Evolutionary conservation across 192 early-diverging fungal species (phyloP), one percentile per base, ranked within the genome.

Genomic region (Backusella parvicylindrica): DNA sequence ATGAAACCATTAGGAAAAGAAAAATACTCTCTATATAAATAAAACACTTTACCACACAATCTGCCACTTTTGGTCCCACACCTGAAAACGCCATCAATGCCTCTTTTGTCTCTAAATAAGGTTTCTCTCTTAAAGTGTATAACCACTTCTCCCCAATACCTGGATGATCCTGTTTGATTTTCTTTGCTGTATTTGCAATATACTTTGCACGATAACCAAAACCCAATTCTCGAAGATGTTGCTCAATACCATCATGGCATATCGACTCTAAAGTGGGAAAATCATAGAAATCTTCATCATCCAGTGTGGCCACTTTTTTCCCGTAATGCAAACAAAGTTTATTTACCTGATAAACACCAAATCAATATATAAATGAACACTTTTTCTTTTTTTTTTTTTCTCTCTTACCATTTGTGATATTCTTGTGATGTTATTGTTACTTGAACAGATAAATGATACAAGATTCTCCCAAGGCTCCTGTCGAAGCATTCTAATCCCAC

Each of bases 171-270:
- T 38, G 32, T 32, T 56, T 67, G 26, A 83, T 70, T 56, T 82
- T 71, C 40, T 82, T 71, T 1, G 93, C 93, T 0, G 95, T 91
- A 35, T 90, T 81, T 16, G 86, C 85, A 70, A 98, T 96, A 83
- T 96, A 99, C 65, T 92, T 95, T 67, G 96, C 98, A 8, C 98
- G 86, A 77, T 99, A 99, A 4, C 98, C 98, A 77, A 98, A 99
- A 6, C 96, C 96, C 6, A 97, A 80, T 38, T 80, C 74, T 15
- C 91, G 82, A 50, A 99, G 77, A 38, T 84, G 80, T 11, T 75
- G 72, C 71, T 96, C 96, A 1, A 95, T 80, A 26, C 85, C 84
- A 15, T 86, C 83, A 26, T 75, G 50, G 21, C 85, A 82, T 30
- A 98, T 74, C 2, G 72, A 72, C 0, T 83, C 67, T 0, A 96